phyloP scores from a whole-genome alignment of 106 monocot species.

The Chionographis japonica region DNA sequence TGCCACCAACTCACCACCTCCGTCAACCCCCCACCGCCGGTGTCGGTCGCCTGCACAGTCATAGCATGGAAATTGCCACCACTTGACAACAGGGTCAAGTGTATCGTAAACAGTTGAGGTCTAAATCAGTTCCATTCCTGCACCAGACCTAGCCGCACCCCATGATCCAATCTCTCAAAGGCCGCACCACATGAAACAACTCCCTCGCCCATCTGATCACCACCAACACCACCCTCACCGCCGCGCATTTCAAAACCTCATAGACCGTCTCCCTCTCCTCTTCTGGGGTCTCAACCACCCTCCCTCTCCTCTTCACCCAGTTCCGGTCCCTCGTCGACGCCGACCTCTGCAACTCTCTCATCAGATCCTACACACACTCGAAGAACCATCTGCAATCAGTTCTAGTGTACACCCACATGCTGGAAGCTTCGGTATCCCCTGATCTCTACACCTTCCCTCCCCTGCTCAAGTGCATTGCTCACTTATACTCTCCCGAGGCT shows the following conservation, averaged over 20 bases:
- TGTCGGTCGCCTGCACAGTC: too few relatives aligned
- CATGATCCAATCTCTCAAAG: neutral
- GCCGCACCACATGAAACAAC: neutral
- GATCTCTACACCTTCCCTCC: slow-evolving; percentile 19
- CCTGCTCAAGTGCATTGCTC: slow-evolving; percentile 14
- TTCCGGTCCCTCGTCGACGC: slow-evolving; percentile 6
- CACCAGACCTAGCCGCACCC: too few relatives aligned
- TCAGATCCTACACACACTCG: slow-evolving; percentile 8
- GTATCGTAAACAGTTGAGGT: too few relatives aligned
- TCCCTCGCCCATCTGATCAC: slow-evolving; percentile 8
- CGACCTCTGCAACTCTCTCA: slow-evolving; percentile 19
- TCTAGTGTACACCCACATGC: slow-evolving; percentile 21
- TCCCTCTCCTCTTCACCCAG: slow-evolving; percentile 15
- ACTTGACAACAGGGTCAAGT: too few relatives aligned
- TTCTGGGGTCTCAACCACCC: neutral
- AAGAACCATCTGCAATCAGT: neutral
- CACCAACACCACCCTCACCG: neutral
- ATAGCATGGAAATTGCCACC: too few relatives aligned
- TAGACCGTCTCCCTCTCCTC: slow-evolving; percentile 8
- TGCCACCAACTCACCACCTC: too few relatives aligned
- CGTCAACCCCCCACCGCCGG: too few relatives aligned
- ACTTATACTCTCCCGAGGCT: neutral
- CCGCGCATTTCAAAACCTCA: slow-evolving; percentile 10
- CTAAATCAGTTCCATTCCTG: too few relatives aligned
- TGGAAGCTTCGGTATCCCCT: neutral